phyloP scores from a whole-genome alignment of 257 asterid genomes.

The Solanum boliviense region DNA sequence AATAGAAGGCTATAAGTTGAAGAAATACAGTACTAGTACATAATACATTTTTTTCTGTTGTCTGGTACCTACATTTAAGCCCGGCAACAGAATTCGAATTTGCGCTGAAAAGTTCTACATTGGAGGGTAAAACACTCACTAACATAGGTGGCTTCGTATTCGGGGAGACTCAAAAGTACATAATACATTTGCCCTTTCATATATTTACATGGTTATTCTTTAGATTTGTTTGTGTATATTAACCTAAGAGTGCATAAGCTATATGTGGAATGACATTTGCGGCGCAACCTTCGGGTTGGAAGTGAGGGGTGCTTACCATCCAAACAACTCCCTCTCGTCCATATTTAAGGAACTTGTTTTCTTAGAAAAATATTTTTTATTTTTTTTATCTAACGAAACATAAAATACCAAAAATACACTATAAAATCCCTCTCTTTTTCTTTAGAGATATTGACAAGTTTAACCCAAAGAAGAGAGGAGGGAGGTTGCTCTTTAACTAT shows the following conservation, averaged over 20 bases:
- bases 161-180: neutral
- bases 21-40: neutral
- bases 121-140: neutral
- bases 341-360: neutral
- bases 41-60: too few species aligned
- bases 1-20: neutral
- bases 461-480: neutral
- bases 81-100: rapidly evolving
- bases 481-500: neutral
- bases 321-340: too few species aligned
- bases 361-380: too few species aligned
- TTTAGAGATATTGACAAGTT: neutral
- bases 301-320: too few species aligned
- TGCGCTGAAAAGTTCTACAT: rapidly evolving
- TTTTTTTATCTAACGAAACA: neutral
- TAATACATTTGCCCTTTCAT: neutral
- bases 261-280: neutral
- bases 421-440: neutral
- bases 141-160: too few species aligned
- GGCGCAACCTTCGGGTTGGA: too few species aligned
- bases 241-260: neutral
- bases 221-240: neutral
- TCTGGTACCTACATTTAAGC: neutral
- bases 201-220: neutral
- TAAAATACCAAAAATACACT: neutral